A percentile compares a stretch with the other conserved stretches of the same genome.
phyloP scores from a whole-genome alignment of 2,329 filamentous ascomycete genomes.

The Tolypocladium endophyticum region DNA sequence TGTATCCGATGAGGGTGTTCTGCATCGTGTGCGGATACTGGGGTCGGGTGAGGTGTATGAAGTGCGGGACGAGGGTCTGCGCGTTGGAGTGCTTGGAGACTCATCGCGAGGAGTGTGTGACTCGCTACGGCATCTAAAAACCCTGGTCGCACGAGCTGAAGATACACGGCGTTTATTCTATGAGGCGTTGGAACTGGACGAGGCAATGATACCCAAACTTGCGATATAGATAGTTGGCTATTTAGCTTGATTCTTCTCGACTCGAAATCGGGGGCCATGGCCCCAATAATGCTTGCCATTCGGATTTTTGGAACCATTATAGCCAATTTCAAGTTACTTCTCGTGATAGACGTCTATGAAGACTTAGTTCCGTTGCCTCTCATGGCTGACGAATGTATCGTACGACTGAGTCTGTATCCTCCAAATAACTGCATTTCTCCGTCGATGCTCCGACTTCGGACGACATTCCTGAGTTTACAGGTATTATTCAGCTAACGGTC shows the following conservation, averaged over 20 bases:
- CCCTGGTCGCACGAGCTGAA: neutral
- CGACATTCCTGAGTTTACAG: neutral
- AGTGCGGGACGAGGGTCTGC: conserved; percentile 70
- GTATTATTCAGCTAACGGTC: neutral
- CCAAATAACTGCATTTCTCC: no score
- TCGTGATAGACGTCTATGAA: neutral
- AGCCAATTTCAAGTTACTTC: neutral
- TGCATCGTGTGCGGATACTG: conserved; percentile 78
- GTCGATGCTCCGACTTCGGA: neutral
- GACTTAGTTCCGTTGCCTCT: neutral
- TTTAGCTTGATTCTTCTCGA: neutral
- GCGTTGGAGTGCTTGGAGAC: conserved; percentile 63
- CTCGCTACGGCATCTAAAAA: conserved; percentile 44
- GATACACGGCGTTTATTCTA: conserved; percentile 5
- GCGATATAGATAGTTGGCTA: neutral
- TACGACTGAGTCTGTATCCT: neutral
- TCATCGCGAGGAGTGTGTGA: conserved; percentile 63
- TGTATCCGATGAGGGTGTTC: conserved; percentile 53
- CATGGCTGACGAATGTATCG: neutral
- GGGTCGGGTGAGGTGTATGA: conserved; percentile 65
- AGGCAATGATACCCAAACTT: conserved; percentile 6
- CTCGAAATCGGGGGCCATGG: neutral
- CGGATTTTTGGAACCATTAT: neutral
- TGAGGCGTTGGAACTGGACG: conserved; percentile 2
- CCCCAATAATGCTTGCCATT: no score